These are phyloP conservation scores for Papiliotrema flavescens DNA, from an alignment of 1,284 basidiomycete species.

Conservation along the genomic window DNA sequence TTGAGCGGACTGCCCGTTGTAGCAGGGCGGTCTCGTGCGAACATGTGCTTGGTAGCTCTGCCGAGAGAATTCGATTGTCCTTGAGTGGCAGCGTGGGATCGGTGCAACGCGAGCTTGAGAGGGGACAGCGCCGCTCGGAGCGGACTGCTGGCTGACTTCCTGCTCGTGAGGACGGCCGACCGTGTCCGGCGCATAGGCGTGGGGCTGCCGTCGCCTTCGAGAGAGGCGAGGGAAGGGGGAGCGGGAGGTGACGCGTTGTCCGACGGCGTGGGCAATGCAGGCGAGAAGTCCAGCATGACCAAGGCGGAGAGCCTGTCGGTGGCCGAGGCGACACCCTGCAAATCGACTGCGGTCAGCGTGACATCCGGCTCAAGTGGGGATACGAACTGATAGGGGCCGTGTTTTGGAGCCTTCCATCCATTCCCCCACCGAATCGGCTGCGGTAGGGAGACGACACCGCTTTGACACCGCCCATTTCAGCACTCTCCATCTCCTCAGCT, in stretches of 20 bases:
- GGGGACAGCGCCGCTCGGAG: constrained; percentile 17
- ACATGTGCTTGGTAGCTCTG: not conserved
- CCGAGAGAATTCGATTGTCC: not conserved
- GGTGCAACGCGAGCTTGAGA: constrained; percentile 32
- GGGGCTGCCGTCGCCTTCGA: constrained; percentile 22
- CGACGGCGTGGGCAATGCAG: constrained; percentile 9
- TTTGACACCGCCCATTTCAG: not conserved
- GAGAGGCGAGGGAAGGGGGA: constrained; percentile 18
- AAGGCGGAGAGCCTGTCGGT: constrained; percentile 32
- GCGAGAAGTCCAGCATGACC: constrained; percentile 24
- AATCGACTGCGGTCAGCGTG: constrained; percentile 8
- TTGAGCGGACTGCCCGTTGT: constrained; percentile 5
- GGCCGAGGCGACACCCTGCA: constrained; percentile 31
- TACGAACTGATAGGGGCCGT: not conserved
- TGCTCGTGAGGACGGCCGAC: constrained; percentile 22
- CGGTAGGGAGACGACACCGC: constrained; percentile 1
- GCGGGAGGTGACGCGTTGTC: constrained; percentile 7
- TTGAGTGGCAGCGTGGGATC: constrained; percentile 16
- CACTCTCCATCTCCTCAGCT: constrained; percentile 23
- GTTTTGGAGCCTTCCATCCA: not conserved
- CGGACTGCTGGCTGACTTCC: constrained; percentile 12
- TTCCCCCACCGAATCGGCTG: constrained; percentile 10
- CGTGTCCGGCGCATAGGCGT: constrained; percentile 27
- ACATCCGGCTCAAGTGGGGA: not conserved
- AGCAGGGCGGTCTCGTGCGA: not conserved